Percentiles rank a stretch among this genome's conserved stretches.
phyloP scores from a whole-genome alignment of 768 basidiomycete genomes.

The Amylocystis lapponica region DNA sequence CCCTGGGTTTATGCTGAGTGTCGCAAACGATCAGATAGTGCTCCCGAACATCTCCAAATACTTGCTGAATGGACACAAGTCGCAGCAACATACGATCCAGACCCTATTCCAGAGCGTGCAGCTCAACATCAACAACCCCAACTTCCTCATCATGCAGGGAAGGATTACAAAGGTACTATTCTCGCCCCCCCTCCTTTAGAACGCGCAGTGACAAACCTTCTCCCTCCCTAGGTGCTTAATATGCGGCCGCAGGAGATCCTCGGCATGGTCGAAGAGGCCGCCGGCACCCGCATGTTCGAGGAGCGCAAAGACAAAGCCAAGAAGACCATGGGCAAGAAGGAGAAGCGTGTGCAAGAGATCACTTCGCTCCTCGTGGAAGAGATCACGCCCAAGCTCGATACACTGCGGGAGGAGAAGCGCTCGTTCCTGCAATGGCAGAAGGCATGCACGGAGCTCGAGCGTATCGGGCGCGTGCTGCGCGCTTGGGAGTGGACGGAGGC shows the following conservation, averaged over 20 bases:
- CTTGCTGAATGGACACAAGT: slow-evolving; percentile 92
- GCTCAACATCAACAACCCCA: slow-evolving; percentile 99
- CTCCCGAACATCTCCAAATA: slow-evolving; percentile 94
- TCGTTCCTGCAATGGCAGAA: slow-evolving; percentile 90
- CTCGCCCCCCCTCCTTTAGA: not conserved
- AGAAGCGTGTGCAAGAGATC: slow-evolving; percentile 91
- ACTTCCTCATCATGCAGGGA: slow-evolving; percentile 99
- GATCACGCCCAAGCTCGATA: slow-evolving; percentile 91
- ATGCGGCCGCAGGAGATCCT: slow-evolving; percentile 98
- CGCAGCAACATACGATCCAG: slow-evolving; percentile 79
- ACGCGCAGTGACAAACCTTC: not conserved
- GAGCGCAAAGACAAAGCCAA: slow-evolving; percentile 95
- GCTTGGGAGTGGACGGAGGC: slow-evolving; percentile 86
- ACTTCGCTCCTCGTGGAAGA: slow-evolving; percentile 76
- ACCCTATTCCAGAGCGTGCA: slow-evolving; percentile 94
- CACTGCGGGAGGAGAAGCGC: slow-evolving; percentile 83
- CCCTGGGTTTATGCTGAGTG: not conserved
- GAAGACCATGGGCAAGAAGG: slow-evolving; percentile 95
- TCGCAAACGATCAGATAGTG: slow-evolving; percentile 54
- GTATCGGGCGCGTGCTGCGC: slow-evolving; percentile 70
- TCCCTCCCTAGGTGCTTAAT: slow-evolving; percentile 64
- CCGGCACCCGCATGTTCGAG: slow-evolving; percentile 98
- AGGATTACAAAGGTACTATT: slow-evolving; percentile 88
- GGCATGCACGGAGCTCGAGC: slow-evolving; percentile 80
- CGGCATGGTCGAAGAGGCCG: slow-evolving; percentile 98